phyloP scores from a whole-genome alignment of 2,329 filamentous ascomycete genomes.

The Talaromyces sp. region DNA sequence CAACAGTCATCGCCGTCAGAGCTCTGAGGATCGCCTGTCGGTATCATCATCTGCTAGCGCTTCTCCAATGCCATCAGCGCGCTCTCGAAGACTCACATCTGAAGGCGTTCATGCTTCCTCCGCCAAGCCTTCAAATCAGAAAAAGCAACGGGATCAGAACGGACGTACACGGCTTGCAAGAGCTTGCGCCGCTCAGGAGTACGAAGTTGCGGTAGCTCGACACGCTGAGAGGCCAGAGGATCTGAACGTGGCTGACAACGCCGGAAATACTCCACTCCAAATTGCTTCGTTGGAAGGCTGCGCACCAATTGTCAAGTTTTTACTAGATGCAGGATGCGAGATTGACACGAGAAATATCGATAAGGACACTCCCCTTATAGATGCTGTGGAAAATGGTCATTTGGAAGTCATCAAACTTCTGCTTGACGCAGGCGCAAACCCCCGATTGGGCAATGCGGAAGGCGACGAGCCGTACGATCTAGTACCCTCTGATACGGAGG shows the following conservation, averaged over 20 bases:
- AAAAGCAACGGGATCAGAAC: constrained; percentile 87
- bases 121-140: constrained; percentile 64
- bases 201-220: constrained; percentile 72
- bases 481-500: constrained; percentile 69
- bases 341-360: constrained; percentile 75
- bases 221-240: constrained; percentile 79
- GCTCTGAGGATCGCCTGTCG: constrained; percentile 46
- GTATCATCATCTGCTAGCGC: constrained; percentile 45
- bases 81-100: constrained; percentile 38
- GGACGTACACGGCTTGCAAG: constrained; percentile 88
- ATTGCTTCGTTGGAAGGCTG: constrained; percentile 86
- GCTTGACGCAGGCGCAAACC: constrained; percentile 83
- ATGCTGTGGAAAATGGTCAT: constrained; percentile 95
- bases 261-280: constrained; percentile 93
- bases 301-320: constrained; percentile 78
- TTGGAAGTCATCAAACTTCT: constrained; percentile 81
- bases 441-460: constrained; percentile 83
- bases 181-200: constrained; percentile 80
- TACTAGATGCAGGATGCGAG: constrained; percentile 80
- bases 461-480: constrained; percentile 89
- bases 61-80: constrained; percentile 42
- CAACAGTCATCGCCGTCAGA: constrained; percentile 42
- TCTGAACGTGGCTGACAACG: constrained; percentile 84
- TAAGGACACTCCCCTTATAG: constrained; percentile 89
- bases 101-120: constrained; percentile 57